These are phyloP conservation scores for Malus asiatica DNA, from an alignment of 306 rosid genomes.

Conservation along the genomic window DNA sequence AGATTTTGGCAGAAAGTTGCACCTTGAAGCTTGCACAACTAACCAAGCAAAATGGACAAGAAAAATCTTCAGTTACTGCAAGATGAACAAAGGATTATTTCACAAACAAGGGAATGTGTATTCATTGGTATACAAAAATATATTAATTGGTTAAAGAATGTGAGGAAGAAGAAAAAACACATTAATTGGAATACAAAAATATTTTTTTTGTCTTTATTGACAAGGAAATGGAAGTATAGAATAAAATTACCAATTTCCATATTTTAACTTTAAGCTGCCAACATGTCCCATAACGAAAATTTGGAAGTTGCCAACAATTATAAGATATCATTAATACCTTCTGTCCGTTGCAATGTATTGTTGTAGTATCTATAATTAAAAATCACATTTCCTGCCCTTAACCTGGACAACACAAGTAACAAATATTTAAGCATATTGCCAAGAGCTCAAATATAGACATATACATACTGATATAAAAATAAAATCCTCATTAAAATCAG, in stretches of 20 bases:
- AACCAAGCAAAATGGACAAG: slow-evolving; percentile 77
- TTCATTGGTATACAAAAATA: background rate
- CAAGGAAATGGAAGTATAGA: background rate
- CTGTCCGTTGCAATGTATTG: slow-evolving; percentile 53
- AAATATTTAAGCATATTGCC: slow-evolving; percentile 8
- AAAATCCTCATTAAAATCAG: background rate
- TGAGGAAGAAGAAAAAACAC: background rate
- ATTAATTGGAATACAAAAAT: background rate
- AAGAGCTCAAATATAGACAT: background rate
- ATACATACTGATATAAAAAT: background rate
- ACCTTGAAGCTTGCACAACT: slow-evolving; percentile 81
- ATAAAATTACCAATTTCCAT: background rate
- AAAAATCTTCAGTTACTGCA: slow-evolving; percentile 76
- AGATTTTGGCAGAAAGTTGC: slow-evolving; percentile 10
- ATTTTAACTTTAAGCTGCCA: background rate
- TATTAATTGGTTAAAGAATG: background rate
- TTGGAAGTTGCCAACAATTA: background rate
- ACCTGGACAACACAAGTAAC: slow-evolving; percentile 51
- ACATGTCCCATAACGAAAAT: background rate
- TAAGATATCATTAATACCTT: slow-evolving; percentile 45
- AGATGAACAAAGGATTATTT: slow-evolving; percentile 14
- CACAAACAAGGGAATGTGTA: background rate
- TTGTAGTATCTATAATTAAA: slow-evolving; percentile 74
- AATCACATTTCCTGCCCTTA: slow-evolving; percentile 61
- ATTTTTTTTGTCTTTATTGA: background rate